Conservation (phyloP, 192 early-diverging fungal genomes). For the Spizellomyces sp. region DNA sequence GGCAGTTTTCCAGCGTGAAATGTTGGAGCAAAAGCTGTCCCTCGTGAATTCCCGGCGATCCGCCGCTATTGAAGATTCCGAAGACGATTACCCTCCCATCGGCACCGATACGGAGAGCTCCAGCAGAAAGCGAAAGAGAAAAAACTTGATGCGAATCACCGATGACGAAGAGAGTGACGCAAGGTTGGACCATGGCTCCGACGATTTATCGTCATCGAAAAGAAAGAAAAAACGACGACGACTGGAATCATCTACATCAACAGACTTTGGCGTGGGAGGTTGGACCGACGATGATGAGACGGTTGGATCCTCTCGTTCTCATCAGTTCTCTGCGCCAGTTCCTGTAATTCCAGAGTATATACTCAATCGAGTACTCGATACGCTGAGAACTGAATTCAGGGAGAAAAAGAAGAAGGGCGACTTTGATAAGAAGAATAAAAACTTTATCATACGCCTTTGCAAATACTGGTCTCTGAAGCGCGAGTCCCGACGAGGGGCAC, state of each 20-base stretch:
- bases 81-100: slow-evolving; percentile 32
- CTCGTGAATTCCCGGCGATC: neutral
- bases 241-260: neutral
- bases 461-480: slow-evolving; percentile 97
- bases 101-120: slow-evolving; percentile 1
- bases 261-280: neutral
- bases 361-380: slow-evolving; percentile 48
- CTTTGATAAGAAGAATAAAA: slow-evolving; percentile 47
- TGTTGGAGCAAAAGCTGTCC: slow-evolving; percentile 5
- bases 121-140: slow-evolving; percentile 4
- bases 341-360: slow-evolving; percentile 70
- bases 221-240: neutral
- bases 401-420: slow-evolving; percentile 25
- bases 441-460: slow-evolving; percentile 70
- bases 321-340: slow-evolving; percentile 60
- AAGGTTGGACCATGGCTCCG: neutral
- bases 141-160: neutral
- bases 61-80: slow-evolving; percentile 22
- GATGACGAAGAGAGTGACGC: slow-evolving; percentile 6
- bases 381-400: slow-evolving; percentile 10
- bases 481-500: slow-evolving; percentile 84
- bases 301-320: slow-evolving; percentile 51
- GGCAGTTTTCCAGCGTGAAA: slow-evolving; percentile 21
- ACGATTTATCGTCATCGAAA: neutral
- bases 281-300: neutral